A percentile compares a stretch with the other conserved stretches of the same genome.
These are phyloP conservation scores for Lagenidium sp. DNA, from an alignment of 352 stramenopile genomes.

Conservation along the genomic window DNA sequence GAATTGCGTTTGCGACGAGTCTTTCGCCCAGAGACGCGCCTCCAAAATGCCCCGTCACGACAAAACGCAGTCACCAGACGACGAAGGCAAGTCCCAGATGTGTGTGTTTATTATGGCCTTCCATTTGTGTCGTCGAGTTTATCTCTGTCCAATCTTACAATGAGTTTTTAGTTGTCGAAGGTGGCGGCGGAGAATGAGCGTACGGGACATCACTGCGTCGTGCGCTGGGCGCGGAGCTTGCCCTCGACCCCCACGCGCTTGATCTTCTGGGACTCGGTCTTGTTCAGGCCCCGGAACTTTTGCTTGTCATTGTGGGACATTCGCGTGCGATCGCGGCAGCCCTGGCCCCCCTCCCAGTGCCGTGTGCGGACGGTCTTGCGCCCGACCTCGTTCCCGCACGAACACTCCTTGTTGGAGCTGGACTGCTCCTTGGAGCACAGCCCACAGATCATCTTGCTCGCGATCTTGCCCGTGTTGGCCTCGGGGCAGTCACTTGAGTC, in stretches of 20 bases:
- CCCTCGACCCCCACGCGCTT: constrained; percentile 43
- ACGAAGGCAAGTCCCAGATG: too few relatives aligned
- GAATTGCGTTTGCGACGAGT: background rate
- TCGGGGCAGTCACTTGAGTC: constrained; percentile 57
- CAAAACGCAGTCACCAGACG: too few relatives aligned
- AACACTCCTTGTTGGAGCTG: constrained; percentile 61
- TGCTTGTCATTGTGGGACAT: constrained; percentile 67
- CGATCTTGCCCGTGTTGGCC: constrained; percentile 67
- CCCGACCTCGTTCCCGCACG: constrained; percentile 64
- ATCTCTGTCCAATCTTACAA: too few relatives aligned
- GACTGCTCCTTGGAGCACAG: constrained; percentile 79
- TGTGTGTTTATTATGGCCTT: too few relatives aligned
- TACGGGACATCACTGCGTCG: too few relatives aligned
- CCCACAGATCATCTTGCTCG: constrained; percentile 76
- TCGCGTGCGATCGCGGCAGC: constrained; percentile 45
- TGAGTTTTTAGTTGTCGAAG: too few relatives aligned
- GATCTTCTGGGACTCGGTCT: constrained; percentile 77
- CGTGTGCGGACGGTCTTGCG: constrained; percentile 27
- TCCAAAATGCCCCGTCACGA: too few relatives aligned
- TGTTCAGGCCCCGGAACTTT: constrained; percentile 66
- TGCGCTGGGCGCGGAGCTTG: too few relatives aligned
- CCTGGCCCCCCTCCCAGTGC: constrained; percentile 73
- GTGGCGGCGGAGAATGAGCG: too few relatives aligned
- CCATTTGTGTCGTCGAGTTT: too few relatives aligned
- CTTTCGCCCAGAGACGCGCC: too few relatives aligned